A percentile compares a stretch with the other conserved stretches of the same genome.
phyloP scores from a whole-genome alignment of 345 rosid species.

The Heritiera fomes region DNA sequence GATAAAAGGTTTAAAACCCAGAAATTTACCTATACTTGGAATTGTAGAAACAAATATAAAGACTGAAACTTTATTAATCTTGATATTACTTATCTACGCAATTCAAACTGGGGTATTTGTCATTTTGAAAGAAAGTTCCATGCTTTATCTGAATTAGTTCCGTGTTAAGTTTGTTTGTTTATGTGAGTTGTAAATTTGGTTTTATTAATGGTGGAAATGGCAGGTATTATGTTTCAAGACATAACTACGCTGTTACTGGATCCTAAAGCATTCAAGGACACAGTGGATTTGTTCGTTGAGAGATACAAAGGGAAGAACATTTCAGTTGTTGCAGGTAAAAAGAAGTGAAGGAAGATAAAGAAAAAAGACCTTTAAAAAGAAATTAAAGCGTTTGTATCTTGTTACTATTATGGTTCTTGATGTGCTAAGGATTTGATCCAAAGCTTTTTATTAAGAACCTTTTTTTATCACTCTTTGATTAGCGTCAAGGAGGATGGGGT shows the following conservation, averaged over 20 bases:
- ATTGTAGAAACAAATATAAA: neutral
- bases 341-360: neutral
- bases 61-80: neutral
- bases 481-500: slow-evolving; percentile 38
- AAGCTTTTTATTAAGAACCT: slow-evolving; percentile 21
- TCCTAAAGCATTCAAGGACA: slow-evolving; percentile 86
- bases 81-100: neutral
- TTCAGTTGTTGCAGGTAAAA: slow-evolving; percentile 92
- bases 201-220: slow-evolving; percentile 22
- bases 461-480: slow-evolving; percentile 31
- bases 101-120: neutral
- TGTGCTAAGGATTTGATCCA: slow-evolving; percentile 21
- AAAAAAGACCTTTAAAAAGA: neutral
- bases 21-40: neutral
- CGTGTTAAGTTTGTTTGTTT: neutral
- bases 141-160: neutral
- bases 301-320: slow-evolving; percentile 83
- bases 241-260: slow-evolving; percentile 88
- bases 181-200: neutral
- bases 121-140: slow-evolving; percentile 2
- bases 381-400: neutral
- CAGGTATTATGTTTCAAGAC: slow-evolving; percentile 98
- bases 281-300: slow-evolving; percentile 91
- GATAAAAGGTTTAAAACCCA: neutral
- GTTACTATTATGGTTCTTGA: slow-evolving; percentile 4